These are phyloP conservation scores for Penicillium sp. DNA, from an alignment of 2,329 filamentous ascomycete genomes.

Conservation along the genomic window DNA sequence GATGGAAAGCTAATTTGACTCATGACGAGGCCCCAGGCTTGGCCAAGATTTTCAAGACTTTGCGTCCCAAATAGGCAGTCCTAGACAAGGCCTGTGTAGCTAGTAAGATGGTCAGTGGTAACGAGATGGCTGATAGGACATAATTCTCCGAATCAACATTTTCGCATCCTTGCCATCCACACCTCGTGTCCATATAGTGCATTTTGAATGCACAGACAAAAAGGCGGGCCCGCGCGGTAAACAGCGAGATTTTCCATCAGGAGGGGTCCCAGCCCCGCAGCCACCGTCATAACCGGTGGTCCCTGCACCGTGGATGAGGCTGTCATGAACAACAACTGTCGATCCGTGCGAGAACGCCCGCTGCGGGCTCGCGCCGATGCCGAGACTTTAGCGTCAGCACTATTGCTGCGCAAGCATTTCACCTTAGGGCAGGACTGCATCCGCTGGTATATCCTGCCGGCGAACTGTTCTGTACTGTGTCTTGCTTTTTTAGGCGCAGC, in stretches of 20 bases:
- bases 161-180: not conserved
- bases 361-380: slow-evolving; percentile 13
- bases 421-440: not conserved
- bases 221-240: not conserved
- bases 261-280: slow-evolving; percentile 8
- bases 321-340: slow-evolving; percentile 14
- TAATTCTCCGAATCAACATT: not conserved
- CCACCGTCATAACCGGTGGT: not conserved
- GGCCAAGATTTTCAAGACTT: not conserved
- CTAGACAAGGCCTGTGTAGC: not conserved
- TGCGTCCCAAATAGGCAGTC: not conserved
- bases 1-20: not conserved
- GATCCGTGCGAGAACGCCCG: slow-evolving; percentile 21
- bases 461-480: not conserved
- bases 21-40: not conserved
- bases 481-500: not conserved
- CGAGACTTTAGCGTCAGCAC: slow-evolving; percentile 8
- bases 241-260: not conserved
- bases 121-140: not conserved
- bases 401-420: slow-evolving; percentile 1
- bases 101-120: not conserved
- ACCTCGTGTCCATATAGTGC: not conserved
- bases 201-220: not conserved
- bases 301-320: slow-evolving; percentile 12
- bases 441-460: not conserved